These are phyloP conservation scores for Penium margaritaceum DNA, from an alignment of 139 green algal species.

Conservation along the genomic window DNA sequence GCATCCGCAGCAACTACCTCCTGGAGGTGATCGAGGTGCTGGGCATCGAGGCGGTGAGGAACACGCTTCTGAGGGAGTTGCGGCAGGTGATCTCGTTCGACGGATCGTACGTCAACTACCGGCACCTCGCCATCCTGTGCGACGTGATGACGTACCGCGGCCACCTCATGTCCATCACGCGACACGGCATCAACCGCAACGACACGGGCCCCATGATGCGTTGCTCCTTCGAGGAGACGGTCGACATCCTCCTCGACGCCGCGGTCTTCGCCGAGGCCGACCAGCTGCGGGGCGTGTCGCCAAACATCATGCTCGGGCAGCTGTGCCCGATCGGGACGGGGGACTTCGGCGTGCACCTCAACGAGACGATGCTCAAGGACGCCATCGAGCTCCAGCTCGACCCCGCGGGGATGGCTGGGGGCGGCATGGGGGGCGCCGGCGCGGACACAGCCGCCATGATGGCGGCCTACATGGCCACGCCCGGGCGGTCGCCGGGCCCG, in stretches of 20 bases:
- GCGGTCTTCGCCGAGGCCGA: slow-evolving; percentile 70
- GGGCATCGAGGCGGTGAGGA: slow-evolving; percentile 87
- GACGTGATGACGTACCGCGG: slow-evolving; percentile 81
- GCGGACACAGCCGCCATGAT: slow-evolving; percentile 15
- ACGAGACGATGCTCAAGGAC: slow-evolving; percentile 76
- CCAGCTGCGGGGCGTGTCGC: slow-evolving; percentile 72
- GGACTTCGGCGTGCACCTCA: slow-evolving; percentile 83
- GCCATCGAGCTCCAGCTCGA: slow-evolving; percentile 72
- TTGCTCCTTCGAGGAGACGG: slow-evolving; percentile 97
- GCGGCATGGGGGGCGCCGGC: slow-evolving; percentile 5
- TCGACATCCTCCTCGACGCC: slow-evolving; percentile 87
- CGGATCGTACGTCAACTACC: slow-evolving; percentile 94
- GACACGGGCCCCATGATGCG: slow-evolving; percentile 81
- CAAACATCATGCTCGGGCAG: slow-evolving; percentile 97
- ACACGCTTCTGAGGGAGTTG: slow-evolving; percentile 85
- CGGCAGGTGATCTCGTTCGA: slow-evolving; percentile 97
- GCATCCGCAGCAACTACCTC: slow-evolving; percentile 62
- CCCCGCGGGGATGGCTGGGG: slow-evolving; percentile 23
- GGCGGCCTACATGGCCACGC: slow-evolving; percentile 27
- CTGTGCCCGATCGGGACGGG: slow-evolving; percentile 52
- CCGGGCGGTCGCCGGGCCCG: slow-evolving; percentile 18
- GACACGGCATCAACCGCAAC: slow-evolving; percentile 96
- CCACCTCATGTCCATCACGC: slow-evolving; percentile 95
- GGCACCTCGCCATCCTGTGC: slow-evolving; percentile 83
- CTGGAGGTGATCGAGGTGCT: slow-evolving; percentile 72